These are phyloP conservation scores for Jasminum sambac DNA, from an alignment of 257 asterid species.

Conservation along the genomic window DNA sequence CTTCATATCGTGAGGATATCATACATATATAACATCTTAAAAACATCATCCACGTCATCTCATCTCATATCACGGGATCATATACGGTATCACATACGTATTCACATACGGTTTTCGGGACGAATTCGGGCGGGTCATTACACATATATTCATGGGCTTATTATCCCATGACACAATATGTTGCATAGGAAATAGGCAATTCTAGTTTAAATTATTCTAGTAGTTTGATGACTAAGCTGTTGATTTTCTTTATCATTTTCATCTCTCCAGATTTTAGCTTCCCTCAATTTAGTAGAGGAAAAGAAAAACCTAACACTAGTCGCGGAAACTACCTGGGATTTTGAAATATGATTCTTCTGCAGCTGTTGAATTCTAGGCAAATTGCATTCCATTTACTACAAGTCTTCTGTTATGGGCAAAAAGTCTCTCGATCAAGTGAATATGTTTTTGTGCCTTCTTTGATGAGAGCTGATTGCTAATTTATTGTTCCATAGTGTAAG, in stretches of 20 bases:
- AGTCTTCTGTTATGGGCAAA: conserved; percentile 20
- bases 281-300: conserved; percentile 73
- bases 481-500: not conserved
- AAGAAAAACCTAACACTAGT: conserved; percentile 55
- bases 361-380: not conserved
- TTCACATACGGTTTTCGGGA: no score
- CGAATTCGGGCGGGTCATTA: no score
- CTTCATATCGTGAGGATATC: no score
- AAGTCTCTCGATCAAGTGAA: not conserved
- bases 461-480: conserved; percentile 6
- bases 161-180: no score
- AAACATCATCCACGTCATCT: no score
- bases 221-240: not conserved
- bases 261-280: conserved; percentile 62
- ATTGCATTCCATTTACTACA: not conserved
- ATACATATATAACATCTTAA: no score
- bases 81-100: no score
- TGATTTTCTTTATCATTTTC: not conserved
- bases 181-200: no score
- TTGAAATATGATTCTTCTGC: conserved; percentile 55
- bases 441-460: conserved; percentile 18
- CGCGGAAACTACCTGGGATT: conserved; percentile 85
- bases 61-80: no score
- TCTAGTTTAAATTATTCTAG: no score
- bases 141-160: no score